These are phyloP conservation scores for Suhomyces pyralidae DNA, from an alignment of 805 yeast genomes.

Conservation along the genomic window DNA sequence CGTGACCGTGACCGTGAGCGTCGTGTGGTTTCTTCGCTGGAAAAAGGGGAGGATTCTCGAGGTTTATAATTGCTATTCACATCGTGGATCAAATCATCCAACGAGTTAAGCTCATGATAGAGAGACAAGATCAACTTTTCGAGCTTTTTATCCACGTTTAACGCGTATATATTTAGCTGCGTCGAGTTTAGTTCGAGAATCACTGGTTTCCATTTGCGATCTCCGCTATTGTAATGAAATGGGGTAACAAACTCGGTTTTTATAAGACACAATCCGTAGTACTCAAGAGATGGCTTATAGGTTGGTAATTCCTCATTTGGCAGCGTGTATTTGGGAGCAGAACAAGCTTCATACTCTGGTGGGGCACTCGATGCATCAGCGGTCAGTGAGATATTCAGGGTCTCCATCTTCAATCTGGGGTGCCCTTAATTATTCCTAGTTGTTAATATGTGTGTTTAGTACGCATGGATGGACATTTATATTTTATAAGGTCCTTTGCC, in stretches of 20 bases:
- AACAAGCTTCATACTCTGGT: neutral
- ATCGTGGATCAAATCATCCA: slow-evolving; percentile 12
- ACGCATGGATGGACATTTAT: neutral
- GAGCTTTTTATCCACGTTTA: slow-evolving; percentile 21
- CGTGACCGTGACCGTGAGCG: neutral
- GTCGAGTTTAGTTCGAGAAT: slow-evolving; percentile 39
- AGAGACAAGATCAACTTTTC: slow-evolving; percentile 26
- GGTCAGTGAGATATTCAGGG: neutral
- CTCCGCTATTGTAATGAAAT: slow-evolving; percentile 25
- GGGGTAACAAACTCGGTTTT: slow-evolving; percentile 40
- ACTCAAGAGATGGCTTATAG: slow-evolving; percentile 31
- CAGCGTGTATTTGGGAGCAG: slow-evolving; percentile 20
- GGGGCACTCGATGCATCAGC: neutral
- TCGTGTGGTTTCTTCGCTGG: neutral
- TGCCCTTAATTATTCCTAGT: neutral
- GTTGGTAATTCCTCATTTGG: slow-evolving; percentile 26
- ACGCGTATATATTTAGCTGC: slow-evolving; percentile 31
- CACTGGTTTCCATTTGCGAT: slow-evolving; percentile 35
- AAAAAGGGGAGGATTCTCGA: neutral
- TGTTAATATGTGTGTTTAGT: neutral
- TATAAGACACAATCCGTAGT: slow-evolving; percentile 31
- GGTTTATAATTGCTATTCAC: slow-evolving; percentile 2
- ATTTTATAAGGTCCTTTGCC: neutral
- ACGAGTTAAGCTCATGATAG: slow-evolving; percentile 28
- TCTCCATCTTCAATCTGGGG: neutral